phyloP scores from a whole-genome alignment of 495 filamentous ascomycete species.

The Penicillium daleae region DNA sequence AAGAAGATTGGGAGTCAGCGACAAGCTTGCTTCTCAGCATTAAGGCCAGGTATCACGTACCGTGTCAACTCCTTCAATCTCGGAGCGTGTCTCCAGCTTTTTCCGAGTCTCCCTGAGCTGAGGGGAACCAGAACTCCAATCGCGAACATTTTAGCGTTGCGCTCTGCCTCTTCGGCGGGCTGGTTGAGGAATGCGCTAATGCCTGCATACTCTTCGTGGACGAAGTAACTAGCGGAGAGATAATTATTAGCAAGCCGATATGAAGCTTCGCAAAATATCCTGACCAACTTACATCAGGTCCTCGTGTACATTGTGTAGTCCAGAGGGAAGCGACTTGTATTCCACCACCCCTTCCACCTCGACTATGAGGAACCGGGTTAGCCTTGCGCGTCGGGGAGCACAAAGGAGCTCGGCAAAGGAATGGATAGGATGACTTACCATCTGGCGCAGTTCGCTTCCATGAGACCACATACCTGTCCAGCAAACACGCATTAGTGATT shows the following conservation, averaged over 20 bases:
- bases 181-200: constrained; percentile 90
- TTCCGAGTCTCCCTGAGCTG: constrained; percentile 82
- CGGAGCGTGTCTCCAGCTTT: constrained; percentile 86
- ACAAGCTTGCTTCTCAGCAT: constrained; percentile 5
- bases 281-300: constrained; percentile 71
- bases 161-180: constrained; percentile 73
- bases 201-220: constrained; percentile 82
- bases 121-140: constrained; percentile 87
- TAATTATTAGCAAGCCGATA: constrained; percentile 2
- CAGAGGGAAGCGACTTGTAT: constrained; percentile 92
- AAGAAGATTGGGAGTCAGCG: constrained; percentile 8
- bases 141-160: constrained; percentile 90
- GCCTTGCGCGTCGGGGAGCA: constrained; percentile 13
- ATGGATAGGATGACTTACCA: constrained; percentile 41
- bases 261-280: background rate
- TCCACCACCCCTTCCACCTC: constrained; percentile 89
- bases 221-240: constrained; percentile 69
- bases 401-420: background rate
- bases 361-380: constrained; percentile 52
- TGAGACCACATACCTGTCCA: constrained; percentile 71
- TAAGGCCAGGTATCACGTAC: constrained; percentile 43
- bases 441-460: constrained; percentile 78
- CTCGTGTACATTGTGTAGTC: constrained; percentile 83
- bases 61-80: constrained; percentile 73
- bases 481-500: constrained; percentile 23